Evolutionary conservation across 2,329 filamentous ascomycete species (phyloP), one percentile per base, ranked within the genome.

Genomic region (Stemphylium vesicarium): DNA sequence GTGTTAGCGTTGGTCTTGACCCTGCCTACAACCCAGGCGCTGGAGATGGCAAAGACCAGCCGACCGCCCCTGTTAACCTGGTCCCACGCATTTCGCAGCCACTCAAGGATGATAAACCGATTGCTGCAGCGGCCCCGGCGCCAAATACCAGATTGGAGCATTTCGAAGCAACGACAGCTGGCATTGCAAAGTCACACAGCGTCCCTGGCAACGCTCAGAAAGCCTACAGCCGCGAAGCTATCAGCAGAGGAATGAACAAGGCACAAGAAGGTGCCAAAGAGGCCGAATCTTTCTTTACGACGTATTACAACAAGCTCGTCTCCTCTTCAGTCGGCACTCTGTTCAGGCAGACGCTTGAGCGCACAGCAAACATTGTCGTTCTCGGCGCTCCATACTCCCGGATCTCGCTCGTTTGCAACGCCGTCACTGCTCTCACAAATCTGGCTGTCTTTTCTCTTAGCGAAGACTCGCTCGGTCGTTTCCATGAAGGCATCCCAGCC

Each of bases 391-490:
- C 92, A 0, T 87, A 89, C 67, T 89, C 88, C 3, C 87, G 90
- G 68, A 57, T 70, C 20, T 66, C 64, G 8, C 59, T 67, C 9
- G 69, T 77, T 35, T 68, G 66, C 52, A 74, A 76, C 70, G 89
- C 91, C 1, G 81, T 88, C n/a, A 85, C 87, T 55, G 84, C 88
- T 0, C 78, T 95, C 35, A 86, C 85, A 11, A 82, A 84, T 44
- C 81, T 98, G 24, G 84, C 90, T 0, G 83, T 91, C 4, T 84
- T 84, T 58, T 94, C 90, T 74, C 77, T 97, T 49, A 79, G 80
- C 3, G 93, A 98, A 74, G 94, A 98, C 72, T 83, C 84, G 41
- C 95, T 87, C 69, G 94, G 94, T 12, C 90, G 91, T 64, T 94
- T 96, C n/a, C 89, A 96, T 62, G 82, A 87, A 38, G 90, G 95